Base-by-base conservation (phyloP, 163 green algal genomes). In the Chlamydomonas reinhardtii region DNA sequence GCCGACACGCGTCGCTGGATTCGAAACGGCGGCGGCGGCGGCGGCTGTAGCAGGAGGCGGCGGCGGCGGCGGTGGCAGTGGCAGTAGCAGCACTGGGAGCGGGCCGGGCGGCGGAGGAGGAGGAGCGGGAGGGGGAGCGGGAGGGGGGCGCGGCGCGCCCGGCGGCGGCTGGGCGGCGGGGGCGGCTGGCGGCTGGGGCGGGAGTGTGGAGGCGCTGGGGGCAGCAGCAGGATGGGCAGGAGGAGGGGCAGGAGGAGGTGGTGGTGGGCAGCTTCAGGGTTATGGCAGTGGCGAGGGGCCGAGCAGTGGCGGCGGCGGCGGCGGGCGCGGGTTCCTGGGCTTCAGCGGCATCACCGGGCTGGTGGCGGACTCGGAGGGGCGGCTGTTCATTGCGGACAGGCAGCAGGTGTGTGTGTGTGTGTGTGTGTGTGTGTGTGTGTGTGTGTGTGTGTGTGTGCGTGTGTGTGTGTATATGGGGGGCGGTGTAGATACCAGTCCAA, bases 321-420 rank as follows among this genome's bases (percentile, higher is more conserved):
- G 1, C 19, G 32, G n/a, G 0, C 29, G 20, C 4, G 32, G 20
- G 0, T 72, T 25, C 66, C 64, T 71, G 27, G 29, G 20, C 2
- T 73, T 77, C 68, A 34, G 35, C 12, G 43, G 48, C 43, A 76
- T 84, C 43, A 84, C 66, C 20, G 77, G 77, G 1, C 14, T 85
- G 52, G 52, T 77, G 4, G 68, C 54, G 3, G 79, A 85, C 32
- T 54, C 0, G 6, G 48, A 48, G 27, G 79, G 79, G 32, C 64
- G 68, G 48, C 48, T 85, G 43, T 9, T 78, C 22, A 61, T 85
- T 4, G 68, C 79, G 22, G 79, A 85, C 68, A 52, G 79, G 25
- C 48, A 77, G n/a, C 68, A 85, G 48, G 48, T 56, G 48, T 17
- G 48, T 56, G 48, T 17, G 24, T 31, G 61, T n/a, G 43, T 54